Conservation (phyloP, 306 rosid genomes). For the Prunus davidiana region DNA sequence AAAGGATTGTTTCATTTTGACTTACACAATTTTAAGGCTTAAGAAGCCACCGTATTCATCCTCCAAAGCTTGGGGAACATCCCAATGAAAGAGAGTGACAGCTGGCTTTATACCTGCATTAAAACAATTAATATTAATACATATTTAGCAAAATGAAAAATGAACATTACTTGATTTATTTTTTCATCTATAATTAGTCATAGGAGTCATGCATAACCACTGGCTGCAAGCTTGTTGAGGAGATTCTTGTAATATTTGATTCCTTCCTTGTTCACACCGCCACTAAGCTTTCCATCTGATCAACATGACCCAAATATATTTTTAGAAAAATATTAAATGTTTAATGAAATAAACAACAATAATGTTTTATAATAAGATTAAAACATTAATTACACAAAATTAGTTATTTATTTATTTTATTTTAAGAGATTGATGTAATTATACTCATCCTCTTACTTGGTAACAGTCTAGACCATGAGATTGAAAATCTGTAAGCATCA, state of each 20-base stretch:
- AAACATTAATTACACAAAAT: too few relatives aligned
- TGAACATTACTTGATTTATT: too few relatives aligned
- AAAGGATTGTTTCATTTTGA: not conserved
- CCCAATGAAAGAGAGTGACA: conserved; percentile 44
- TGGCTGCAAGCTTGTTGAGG: conserved; percentile 29
- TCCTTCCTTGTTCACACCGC: conserved; percentile 46
- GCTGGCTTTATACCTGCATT: conserved; percentile 25
- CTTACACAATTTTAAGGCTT: conserved; percentile 36
- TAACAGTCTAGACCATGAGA: conserved; percentile 51
- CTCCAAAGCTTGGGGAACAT: conserved; percentile 37
- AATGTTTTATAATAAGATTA: not conserved
- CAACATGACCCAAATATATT: not conserved
- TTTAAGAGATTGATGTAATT: not conserved
- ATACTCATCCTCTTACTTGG: conserved; percentile 34
- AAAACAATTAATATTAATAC: not conserved
- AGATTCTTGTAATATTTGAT: conserved; percentile 40
- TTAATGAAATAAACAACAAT: not conserved
- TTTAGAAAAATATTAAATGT: not conserved
- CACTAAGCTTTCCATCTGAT: conserved; percentile 43
- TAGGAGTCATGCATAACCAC: conserved; percentile 10
- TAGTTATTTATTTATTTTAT: too few relatives aligned
- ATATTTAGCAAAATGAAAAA: not conserved
- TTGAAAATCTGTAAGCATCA: conserved; percentile 54
- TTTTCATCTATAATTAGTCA: not conserved
- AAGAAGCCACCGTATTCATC: conserved; percentile 36